These are phyloP conservation scores for Sporothrix pallida DNA, from an alignment of 2,329 filamentous ascomycete species.

Conservation along the genomic window DNA sequence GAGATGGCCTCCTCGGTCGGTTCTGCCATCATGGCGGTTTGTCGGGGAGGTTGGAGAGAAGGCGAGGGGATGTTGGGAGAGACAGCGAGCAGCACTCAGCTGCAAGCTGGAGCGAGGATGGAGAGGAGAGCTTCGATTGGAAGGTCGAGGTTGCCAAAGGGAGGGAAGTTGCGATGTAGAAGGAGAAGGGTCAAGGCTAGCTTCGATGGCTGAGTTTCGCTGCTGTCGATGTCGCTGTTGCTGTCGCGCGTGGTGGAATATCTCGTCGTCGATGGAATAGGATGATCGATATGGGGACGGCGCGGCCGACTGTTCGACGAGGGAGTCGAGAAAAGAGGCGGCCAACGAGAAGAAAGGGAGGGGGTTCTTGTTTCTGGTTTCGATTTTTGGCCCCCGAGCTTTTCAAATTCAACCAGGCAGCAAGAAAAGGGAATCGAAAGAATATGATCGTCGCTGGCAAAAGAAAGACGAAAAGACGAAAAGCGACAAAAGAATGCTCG, in stretches of 20 bases:
- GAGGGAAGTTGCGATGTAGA: not conserved
- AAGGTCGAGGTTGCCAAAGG: not conserved
- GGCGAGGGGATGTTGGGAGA: not conserved
- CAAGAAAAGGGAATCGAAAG: not conserved
- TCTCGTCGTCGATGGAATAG: not conserved
- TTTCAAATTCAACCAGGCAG: not conserved
- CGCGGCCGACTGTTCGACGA: not conserved
- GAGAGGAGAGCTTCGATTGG: not conserved
- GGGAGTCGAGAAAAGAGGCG: not conserved
- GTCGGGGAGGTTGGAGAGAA: not conserved
- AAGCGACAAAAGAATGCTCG: not conserved
- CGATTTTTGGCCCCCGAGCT: not conserved
- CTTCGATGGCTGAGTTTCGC: not conserved
- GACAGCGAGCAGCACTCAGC: constrained; percentile 25
- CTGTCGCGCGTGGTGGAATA: too few relatives aligned
- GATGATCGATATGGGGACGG: not conserved
- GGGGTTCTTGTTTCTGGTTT: constrained; percentile 1
- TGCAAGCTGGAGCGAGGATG: constrained; percentile 20
- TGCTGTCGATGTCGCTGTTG: not conserved
- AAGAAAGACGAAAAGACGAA: not conserved
- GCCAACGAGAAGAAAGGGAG: not conserved
- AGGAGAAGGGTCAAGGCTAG: not conserved
- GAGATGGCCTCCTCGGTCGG: constrained; percentile 47
- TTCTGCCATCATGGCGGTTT: constrained; percentile 42
- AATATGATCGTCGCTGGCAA: not conserved